These are phyloP conservation scores for Dorcoceras hygrometricum DNA, from an alignment of 257 asterid species.

Conservation along the genomic window DNA sequence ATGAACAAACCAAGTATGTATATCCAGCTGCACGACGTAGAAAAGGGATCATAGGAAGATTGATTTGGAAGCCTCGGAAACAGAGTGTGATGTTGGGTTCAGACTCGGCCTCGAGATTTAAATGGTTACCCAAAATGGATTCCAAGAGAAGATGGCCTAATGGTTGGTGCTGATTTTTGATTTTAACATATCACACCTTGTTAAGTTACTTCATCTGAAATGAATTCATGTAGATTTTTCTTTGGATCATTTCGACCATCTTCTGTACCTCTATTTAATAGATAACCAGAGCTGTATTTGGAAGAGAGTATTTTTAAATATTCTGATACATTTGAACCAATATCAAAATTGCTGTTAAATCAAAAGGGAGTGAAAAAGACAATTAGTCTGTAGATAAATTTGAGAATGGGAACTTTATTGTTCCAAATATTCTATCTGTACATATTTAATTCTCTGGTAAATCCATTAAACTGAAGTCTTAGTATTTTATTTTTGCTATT, in stretches of 20 bases:
- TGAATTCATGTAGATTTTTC: neutral
- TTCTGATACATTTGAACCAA: too few species aligned
- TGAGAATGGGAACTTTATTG: neutral
- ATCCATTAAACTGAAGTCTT: too few species aligned
- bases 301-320: neutral
- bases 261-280: neutral
- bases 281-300: neutral
- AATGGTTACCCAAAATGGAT: conserved; percentile 40
- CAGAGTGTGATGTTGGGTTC: conserved; percentile 22
- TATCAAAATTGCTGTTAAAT: neutral
- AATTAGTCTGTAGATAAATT: neutral
- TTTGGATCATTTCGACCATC: neutral
- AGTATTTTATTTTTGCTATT: too few species aligned
- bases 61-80: conserved; percentile 39
- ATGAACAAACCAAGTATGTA: conserved; percentile 22
- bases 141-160: conserved; percentile 69
- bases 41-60: conserved; percentile 36
- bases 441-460: too few species aligned
- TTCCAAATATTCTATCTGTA: neutral
- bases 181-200: neutral
- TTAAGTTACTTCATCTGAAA: neutral
- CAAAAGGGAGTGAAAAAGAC: neutral
- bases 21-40: conserved; percentile 23
- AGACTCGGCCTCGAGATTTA: conserved; percentile 21
- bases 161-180: conserved; percentile 58